phyloP scores from a whole-genome alignment of 1,284 basidiomycete genomes.

The Mycena citricolor region DNA sequence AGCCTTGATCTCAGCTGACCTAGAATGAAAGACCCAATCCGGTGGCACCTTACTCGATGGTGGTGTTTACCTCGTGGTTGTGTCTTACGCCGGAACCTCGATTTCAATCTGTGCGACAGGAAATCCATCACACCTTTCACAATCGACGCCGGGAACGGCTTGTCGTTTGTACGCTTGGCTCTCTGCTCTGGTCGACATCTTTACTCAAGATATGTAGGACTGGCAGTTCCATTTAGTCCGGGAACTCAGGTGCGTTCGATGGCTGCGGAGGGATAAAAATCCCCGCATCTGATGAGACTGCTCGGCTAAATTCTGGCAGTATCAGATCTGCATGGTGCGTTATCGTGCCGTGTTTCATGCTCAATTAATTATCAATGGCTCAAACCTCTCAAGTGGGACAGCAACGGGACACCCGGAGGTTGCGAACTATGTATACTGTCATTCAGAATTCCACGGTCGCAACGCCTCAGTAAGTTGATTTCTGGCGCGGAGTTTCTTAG shows the following conservation, averaged over 20 bases:
- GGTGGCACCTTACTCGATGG: constrained; percentile 47
- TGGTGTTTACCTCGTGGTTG: constrained; percentile 48
- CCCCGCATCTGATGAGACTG: neutral
- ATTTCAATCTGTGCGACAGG: constrained; percentile 24
- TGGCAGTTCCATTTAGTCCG: constrained; percentile 51
- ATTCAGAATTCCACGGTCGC: constrained; percentile 36
- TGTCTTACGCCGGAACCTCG: neutral
- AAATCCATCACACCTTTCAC: constrained; percentile 44
- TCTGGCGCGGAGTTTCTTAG: constrained; percentile 40
- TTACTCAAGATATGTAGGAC: constrained; percentile 33
- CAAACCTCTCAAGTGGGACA: constrained; percentile 11
- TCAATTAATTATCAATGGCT: constrained; percentile 37
- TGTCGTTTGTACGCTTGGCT: constrained; percentile 37
- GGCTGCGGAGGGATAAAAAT: neutral
- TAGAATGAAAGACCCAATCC: constrained; percentile 53
- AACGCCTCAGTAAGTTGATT: constrained; percentile 7
- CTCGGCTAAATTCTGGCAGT: constrained; percentile 6
- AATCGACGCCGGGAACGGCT: constrained; percentile 40
- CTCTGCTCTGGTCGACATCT: neutral
- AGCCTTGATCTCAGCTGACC: neutral
- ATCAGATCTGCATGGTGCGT: constrained; percentile 23
- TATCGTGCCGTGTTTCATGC: neutral
- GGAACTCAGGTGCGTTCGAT: constrained; percentile 44
- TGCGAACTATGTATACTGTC: constrained; percentile 58
- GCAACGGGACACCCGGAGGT: constrained; percentile 37